A percentile compares a stretch with the other conserved stretches of the same genome.
Conservation (phyloP, 2,329 filamentous ascomycete species). For the Westerdykella sp. region DNA sequence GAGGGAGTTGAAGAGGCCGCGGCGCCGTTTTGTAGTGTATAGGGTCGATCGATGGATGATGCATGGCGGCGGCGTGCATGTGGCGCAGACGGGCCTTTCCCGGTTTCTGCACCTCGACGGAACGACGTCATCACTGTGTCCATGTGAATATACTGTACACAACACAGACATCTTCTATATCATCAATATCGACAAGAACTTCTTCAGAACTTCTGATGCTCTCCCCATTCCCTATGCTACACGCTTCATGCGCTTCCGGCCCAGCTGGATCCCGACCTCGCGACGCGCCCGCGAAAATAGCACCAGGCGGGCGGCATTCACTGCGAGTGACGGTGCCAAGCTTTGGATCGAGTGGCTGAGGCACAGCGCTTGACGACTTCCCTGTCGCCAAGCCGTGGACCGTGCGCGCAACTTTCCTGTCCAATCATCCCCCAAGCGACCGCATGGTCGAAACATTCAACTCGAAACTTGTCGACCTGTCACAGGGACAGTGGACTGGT, state of each 20-base stretch:
- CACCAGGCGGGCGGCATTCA: not conserved
- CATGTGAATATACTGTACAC: not conserved
- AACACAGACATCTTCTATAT: not conserved
- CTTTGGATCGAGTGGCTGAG: constrained; percentile 16
- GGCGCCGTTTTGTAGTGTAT: constrained; percentile 26
- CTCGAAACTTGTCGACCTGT: too few species aligned
- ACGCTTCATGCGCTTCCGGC: too few species aligned
- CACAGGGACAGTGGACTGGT: too few species aligned
- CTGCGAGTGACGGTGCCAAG: not conserved
- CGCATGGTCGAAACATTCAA: constrained; percentile 15
- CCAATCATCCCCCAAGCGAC: constrained; percentile 23
- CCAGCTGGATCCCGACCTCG: not conserved
- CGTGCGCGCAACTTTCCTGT: constrained; percentile 7
- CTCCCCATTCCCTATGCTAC: not conserved
- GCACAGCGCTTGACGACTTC: constrained; percentile 26
- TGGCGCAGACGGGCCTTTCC: constrained; percentile 15
- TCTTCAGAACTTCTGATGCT: not conserved
- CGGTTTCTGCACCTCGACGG: constrained; percentile 21
- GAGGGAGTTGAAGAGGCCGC: constrained; percentile 16
- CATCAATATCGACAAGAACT: not conserved
- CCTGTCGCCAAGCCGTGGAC: constrained; percentile 1
- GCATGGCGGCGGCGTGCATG: constrained; percentile 12
- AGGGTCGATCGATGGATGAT: not conserved
- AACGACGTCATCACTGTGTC: constrained; percentile 16
- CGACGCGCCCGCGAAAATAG: constrained; percentile 2